Base-by-base conservation (phyloP, 495 filamentous ascomycete genomes). In the Xeromyces bisporus region DNA sequence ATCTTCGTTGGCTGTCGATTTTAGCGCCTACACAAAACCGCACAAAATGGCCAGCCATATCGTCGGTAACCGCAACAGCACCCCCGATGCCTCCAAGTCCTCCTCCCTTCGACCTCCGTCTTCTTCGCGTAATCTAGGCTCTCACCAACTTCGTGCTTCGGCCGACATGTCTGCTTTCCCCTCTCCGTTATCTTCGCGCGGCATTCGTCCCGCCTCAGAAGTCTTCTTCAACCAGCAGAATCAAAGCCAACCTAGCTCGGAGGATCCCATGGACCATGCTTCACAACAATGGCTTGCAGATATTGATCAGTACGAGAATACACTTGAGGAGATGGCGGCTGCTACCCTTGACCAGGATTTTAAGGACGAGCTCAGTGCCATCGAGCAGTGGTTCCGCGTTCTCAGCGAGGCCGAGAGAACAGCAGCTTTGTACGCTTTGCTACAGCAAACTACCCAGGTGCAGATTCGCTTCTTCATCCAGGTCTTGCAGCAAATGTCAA, bases 391-490 rank as follows among this genome's bases (percentile, higher is more conserved):
- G 89, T 97, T 97, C 56, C 79, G 84, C 27, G 89, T 97, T 16
- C 64, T 97, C 33, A 93, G 87, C 46, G 89, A 97, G 56, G 84
- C 89, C 12, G 89, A 97, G 59, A 64, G 89, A 31, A 97, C 89
- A 5, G 89, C 89, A 23, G 91, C 89, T 15, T 56, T 96, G 26
- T 96, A 97, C 58, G 87, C 89, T 18, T 62, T 97, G 36, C 63
- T 97, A 27, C 91, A 96, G 66, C 89, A 97, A 58, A 94, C 89
- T 5, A 96, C 89, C 3, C 91, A 97, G 56, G 87, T 97, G 32
- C 89, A 97, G 59, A 93, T 94, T 39, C 78, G 91, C 29, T 97
- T 97, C 64, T 97, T 97, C 61, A 96, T 94, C 42, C 85, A 93
- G 56, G 89, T 96, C 18, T 59, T 97, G 44, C 83, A 96, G 62